Base-by-base conservation (phyloP, 176 grass and related monocot genomes). In the Oryza nivara region DNA sequence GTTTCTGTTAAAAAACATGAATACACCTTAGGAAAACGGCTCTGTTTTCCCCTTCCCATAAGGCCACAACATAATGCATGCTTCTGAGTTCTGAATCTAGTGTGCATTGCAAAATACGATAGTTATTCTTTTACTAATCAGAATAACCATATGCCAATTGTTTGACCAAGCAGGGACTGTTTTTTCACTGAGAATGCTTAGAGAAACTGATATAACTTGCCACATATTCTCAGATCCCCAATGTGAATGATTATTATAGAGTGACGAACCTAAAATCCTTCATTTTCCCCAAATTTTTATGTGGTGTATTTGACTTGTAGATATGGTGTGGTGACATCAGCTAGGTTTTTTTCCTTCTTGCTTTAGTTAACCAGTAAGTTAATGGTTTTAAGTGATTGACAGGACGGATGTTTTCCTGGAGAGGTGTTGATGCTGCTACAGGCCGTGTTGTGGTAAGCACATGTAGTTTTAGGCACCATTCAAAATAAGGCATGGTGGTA, bases 321-420 rank as follows among this genome's bases (percentile, higher is more conserved):
- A 51, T 79, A 51, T 51, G 17, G 14, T 48, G 0, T 65, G 9
- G 51, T 36, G 25, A 73, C 5, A 15, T 67, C 28, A 11, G 28
- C 25, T 79, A 36, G 25, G 3, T 64, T 65, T 30, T 36, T 25
- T 63, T 20, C 4, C 4, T 49, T 43, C 43, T 56, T 67, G 6
- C 23, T 76, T 84, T 79, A 40, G 36, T 2, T 71, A 70, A 19
- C 41, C n/a, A 47, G 28, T 10, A 20, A 48, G 20, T 12, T 68
- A 73, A 26, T 67, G 1, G 47, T 86, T 86, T 72, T 17, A 65
- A 47, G 8, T 72, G 9, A 67, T 86, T 72, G 20, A 30, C 82
- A 98, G 96, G 91, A 65, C 84, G 76, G 56, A 70, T 95, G 70
- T 86, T 98, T 64, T 95, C 93, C 13, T 93, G 91, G 92, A 92